A percentile compares a stretch with the other conserved stretches of the same genome.
Conservation (phyloP, 345 rosid species). For the Bruguiera parviflora region DNA sequence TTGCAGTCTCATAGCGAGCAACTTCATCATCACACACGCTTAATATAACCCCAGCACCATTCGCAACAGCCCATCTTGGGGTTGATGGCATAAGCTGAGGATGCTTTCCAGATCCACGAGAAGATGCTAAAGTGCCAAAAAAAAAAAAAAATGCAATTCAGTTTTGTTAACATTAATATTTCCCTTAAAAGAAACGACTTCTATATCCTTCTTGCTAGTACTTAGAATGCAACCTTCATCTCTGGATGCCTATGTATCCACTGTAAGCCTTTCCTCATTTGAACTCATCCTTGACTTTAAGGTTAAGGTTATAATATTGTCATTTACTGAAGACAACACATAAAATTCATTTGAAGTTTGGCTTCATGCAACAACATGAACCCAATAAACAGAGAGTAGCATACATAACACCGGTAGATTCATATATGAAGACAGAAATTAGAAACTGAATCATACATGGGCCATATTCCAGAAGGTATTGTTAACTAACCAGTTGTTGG, state of each 20-base stretch:
- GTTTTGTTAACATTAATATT: background rate
- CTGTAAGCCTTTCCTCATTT: no score
- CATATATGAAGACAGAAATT: background rate
- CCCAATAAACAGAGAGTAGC: background rate
- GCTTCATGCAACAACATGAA: no score
- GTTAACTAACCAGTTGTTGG: constrained; percentile 70
- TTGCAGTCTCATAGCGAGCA: constrained; percentile 89
- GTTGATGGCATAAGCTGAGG: constrained; percentile 93
- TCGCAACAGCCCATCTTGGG: constrained; percentile 99
- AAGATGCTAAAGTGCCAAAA: constrained; percentile 50
- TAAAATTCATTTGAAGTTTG: no score
- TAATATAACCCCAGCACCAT: constrained; percentile 95
- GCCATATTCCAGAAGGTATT: background rate
- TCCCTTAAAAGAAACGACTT: constrained; percentile 11
- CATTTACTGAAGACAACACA: no score
- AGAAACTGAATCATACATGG: background rate
- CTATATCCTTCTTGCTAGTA: constrained; percentile 10
- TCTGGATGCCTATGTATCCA: no score
- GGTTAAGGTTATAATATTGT: no score
- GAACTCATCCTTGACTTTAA: no score
- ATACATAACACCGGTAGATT: background rate
- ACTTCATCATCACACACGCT: constrained; percentile 99
- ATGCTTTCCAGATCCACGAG: constrained; percentile 96
- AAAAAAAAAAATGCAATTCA: constrained; percentile 28
- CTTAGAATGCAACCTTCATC: no score